A percentile compares a stretch with the other conserved stretches of the same genome.
phyloP scores from a whole-genome alignment of 805 yeast species.

The Lachancea dasiensis region DNA sequence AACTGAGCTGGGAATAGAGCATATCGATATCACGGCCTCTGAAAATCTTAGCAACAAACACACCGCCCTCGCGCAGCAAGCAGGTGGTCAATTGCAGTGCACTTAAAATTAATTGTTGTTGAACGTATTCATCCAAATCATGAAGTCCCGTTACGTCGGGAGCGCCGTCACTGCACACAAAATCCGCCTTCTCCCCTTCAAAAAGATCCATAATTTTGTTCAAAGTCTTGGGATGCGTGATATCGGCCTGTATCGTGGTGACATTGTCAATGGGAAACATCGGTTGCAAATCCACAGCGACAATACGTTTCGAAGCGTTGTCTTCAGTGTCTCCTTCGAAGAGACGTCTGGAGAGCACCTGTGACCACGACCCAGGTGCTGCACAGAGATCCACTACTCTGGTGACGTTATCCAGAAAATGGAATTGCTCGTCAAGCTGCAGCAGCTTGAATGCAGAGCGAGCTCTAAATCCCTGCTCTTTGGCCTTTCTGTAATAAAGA shows the following conservation, averaged over 20 bases:
- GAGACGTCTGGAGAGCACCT: conserved; percentile 73
- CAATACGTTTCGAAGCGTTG: conserved; percentile 47
- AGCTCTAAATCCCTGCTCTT: conserved; percentile 97
- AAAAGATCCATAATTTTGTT: conserved; percentile 68
- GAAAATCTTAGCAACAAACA: conserved; percentile 93
- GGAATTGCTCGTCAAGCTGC: conserved; percentile 87
- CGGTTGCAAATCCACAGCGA: conserved; percentile 94
- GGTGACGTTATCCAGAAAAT: conserved; percentile 62
- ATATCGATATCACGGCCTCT: conserved; percentile 94
- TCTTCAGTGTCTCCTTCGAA: conserved; percentile 35
- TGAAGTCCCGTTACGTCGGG: conserved; percentile 98
- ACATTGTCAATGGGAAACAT: conserved; percentile 96
- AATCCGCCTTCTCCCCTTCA: conserved; percentile 88
- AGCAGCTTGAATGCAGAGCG: conserved; percentile 91
- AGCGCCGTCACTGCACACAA: conserved; percentile 93
- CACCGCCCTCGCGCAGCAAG: conserved; percentile 80
- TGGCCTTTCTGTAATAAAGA: conserved; percentile 85
- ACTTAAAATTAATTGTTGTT: conserved; percentile 86
- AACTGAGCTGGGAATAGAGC: conserved; percentile 86
- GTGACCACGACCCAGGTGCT: conserved; percentile 99
- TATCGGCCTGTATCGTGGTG: conserved; percentile 88
- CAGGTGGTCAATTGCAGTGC: conserved; percentile 92
- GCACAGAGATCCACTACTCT: conserved; percentile 97
- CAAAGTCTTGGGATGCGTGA: conserved; percentile 90
- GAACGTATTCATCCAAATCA: conserved; percentile 94